Conservation (phyloP, 148 eudicot genomes). For the Fagopyrum tataricum region DNA sequence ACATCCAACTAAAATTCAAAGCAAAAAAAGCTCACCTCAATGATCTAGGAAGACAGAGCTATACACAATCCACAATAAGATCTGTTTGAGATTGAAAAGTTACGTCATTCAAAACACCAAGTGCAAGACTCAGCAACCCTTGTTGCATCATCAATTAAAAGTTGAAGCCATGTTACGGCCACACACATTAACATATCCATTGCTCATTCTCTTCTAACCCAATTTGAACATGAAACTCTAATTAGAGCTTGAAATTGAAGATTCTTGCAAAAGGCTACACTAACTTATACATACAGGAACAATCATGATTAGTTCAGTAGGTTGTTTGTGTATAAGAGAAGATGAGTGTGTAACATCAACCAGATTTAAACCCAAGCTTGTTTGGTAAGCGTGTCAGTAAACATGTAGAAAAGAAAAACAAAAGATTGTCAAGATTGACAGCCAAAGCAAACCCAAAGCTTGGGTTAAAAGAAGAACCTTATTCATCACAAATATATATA, state of each 20-base stretch:
- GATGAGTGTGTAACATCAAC: constrained; percentile 2
- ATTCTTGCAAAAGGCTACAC: too few species aligned
- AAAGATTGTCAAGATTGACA: background rate
- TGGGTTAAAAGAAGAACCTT: constrained; percentile 7
- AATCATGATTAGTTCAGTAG: constrained; percentile 9
- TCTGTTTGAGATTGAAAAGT: background rate
- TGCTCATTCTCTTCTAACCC: too few species aligned
- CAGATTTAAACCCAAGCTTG: background rate
- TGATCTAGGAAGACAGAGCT: background rate
- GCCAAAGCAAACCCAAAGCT: constrained; percentile 7
- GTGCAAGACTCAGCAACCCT: background rate
- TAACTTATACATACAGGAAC: background rate
- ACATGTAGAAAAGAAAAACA: background rate
- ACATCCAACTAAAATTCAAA: too few species aligned
- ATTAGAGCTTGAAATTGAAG: too few species aligned
- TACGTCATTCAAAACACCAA: background rate
- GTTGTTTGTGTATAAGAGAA: background rate
- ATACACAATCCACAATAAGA: background rate
- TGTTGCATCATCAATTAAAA: too few species aligned
- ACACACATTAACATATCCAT: too few species aligned
- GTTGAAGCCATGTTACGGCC: too few species aligned
- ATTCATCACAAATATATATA: too few species aligned
- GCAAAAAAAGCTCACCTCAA: too few species aligned
- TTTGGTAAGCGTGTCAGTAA: constrained; percentile 7
- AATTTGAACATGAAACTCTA: too few species aligned